Evolutionary conservation across 2,329 filamentous ascomycete genomes (phyloP), one percentile per base, ranked within the genome.

Genomic region (Whalleya microplaca): DNA sequence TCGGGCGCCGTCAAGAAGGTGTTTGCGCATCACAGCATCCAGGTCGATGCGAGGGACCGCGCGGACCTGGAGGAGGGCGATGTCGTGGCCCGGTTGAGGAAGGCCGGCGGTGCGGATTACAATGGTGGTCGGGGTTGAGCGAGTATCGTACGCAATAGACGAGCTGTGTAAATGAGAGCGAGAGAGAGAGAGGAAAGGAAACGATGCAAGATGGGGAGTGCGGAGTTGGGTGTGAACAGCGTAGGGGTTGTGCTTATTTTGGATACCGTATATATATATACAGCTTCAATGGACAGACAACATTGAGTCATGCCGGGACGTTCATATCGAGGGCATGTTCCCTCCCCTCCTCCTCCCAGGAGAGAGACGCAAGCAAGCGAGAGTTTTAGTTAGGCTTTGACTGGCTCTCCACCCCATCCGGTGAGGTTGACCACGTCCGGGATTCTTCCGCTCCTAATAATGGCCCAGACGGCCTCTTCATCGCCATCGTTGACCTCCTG

Each of bases 61-160:
- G 73, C 74, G 23, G 87, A 90, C 67, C 71, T 90, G 53, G 80
- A 83, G 18, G 84, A 86, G 73, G 75, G 76, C 60, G 84, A 87
- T 19, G 80, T 90, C 49, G 84, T 89, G 16, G 71, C 79, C 58
- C 75, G 81, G 67, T 72, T 89, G 73, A 76, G 87, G 71, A 87
- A 84, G 76, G 86, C 83, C 3, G 87, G 87, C 53, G 87, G 87
- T 29, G 87, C 87, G 16, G 87, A 90, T 72, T 90, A 89, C 79
- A 87, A 89, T 67, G 85, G 86, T 7, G 86, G 83, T 10, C 73
- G 85, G 61, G 85, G 83, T 8, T 85, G 64, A 71, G 9, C 16
- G n/a, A 42, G 48, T 29, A 29, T 29, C n/a, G 27, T 29, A 29
- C 27, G n/a, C n/a, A n/a, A 29, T 29, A 12, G 12, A 12, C 27